Evolutionary conservation across 805 yeast genomes (phyloP), one percentile per base, ranked within the genome.

Genomic region (Yarrowia hollandica): DNA sequence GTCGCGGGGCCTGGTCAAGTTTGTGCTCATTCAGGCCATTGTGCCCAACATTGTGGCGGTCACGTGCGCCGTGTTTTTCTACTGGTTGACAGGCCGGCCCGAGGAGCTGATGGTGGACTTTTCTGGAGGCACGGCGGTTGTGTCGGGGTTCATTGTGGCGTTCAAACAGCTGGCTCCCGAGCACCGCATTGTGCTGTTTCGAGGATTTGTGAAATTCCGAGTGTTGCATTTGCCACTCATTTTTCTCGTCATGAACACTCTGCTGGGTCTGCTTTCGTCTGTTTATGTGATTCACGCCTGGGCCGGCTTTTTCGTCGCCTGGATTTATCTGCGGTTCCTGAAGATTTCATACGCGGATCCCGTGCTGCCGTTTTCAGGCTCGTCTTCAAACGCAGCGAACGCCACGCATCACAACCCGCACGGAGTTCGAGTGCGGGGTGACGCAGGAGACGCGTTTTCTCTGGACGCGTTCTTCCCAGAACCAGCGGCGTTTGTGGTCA

Each of bases 361-460:
- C 41, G 69, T 77, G n/a, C 72, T 84, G 61, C 84, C 87, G 60
- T 77, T 64, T 18, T 44, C 66, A 9, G 46, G 25, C 15, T 52
- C 64, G 11, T 22, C 56, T n/a, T n/a, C n/a, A 9, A 38, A 39
- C n/a, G 42, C 58, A 3, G 34, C 59, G 10, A 60, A 38, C 11
- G 42, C 54, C 1, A 23, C 57, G 16, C 64, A 59, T 26, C 30
- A 33, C 33, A 55, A 52, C 59, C 61, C 64, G 30, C 50, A 63
- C 28, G 66, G 67, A 59, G 14, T 64, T 30, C 68, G 77, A 21
- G 72, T 84, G 10, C 71, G 79, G 23, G 97, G 97, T 34, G 97
- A 90, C 70, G 96, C 97, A 0, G 84, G 94, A 0, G 97, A 91
- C 64, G 86, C 92, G 1, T 91, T 91, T 75, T 83, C 88, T 59